Percentiles rank a stretch among this genome's conserved stretches.
Conservation (phyloP, 257 asterid genomes). For the Nemophila menziesii region DNA sequence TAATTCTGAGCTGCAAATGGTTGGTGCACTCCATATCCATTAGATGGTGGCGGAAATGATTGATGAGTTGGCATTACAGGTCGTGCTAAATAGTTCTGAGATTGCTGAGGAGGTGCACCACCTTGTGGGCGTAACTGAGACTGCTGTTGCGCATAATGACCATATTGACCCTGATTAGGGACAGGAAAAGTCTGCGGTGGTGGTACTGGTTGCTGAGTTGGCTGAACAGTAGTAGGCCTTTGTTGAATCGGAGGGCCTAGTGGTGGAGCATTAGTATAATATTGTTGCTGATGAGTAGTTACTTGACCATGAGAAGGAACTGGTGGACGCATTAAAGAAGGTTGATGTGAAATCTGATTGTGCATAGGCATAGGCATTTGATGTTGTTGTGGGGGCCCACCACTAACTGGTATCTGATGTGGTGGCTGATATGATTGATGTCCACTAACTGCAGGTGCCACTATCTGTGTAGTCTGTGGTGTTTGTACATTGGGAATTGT, state of each 20-base stretch:
- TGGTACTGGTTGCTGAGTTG: slow-evolving; percentile 37
- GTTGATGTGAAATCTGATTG: slow-evolving; percentile 47
- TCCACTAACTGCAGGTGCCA: slow-evolving; percentile 43
- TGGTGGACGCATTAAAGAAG: slow-evolving; percentile 39
- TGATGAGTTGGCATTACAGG: slow-evolving; percentile 48
- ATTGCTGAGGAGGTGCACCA: slow-evolving; percentile 50
- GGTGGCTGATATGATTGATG: slow-evolving; percentile 55
- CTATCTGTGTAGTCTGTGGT: slow-evolving; percentile 33
- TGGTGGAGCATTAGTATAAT: slow-evolving; percentile 43
- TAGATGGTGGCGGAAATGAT: slow-evolving; percentile 24
- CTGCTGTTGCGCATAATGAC: slow-evolving; percentile 34
- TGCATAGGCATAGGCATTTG: slow-evolving; percentile 29
- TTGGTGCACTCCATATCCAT: slow-evolving; percentile 37
- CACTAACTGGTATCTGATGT: slow-evolving; percentile 38
- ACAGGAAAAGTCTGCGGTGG: slow-evolving; percentile 45
- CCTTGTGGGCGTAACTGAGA: slow-evolving; percentile 47
- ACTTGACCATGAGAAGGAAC: slow-evolving; percentile 43
- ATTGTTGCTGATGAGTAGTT: slow-evolving; percentile 38
- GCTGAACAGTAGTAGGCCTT: slow-evolving; percentile 35
- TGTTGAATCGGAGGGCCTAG: slow-evolving; percentile 32
- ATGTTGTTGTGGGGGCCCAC: slow-evolving; percentile 40
- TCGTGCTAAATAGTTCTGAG: slow-evolving; percentile 35
- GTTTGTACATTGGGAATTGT: slow-evolving; percentile 22
- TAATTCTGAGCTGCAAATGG: slow-evolving; percentile 23
- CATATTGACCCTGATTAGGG: slow-evolving; percentile 37